Evolutionary conservation across 2,329 filamentous ascomycete genomes (phyloP).

Genomic region (Didymosphaeria variabile): DNA sequence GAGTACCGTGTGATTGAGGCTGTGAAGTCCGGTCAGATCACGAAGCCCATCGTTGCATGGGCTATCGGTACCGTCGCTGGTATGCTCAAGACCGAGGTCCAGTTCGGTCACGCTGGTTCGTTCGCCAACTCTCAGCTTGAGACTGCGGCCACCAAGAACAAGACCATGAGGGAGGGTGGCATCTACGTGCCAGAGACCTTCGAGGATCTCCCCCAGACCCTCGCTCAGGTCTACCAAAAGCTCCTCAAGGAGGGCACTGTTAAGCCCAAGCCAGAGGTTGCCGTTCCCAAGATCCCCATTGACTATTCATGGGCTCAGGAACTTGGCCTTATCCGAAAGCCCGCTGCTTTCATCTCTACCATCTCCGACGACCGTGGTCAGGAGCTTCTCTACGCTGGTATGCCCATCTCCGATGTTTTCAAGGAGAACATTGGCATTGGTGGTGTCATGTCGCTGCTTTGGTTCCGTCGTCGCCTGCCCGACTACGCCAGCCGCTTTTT

Average conservation of each 20-base stretch:
- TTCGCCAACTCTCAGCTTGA: conserved; percentile 99
- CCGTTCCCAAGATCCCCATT: conserved; percentile 98
- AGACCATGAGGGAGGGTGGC: conserved; percentile 93
- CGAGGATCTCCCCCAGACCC: conserved; percentile 84
- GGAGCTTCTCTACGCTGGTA: conserved; percentile 97
- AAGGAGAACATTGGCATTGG: conserved; percentile 98
- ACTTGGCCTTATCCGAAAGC: conserved; percentile 98
- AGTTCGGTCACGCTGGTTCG: conserved; percentile 98
- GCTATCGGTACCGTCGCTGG: conserved; percentile 98
- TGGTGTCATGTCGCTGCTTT: conserved; percentile 99
- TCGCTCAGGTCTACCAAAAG: conserved; percentile 86
- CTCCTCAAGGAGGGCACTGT: conserved; percentile 87
- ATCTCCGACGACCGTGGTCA: conserved; percentile 99
- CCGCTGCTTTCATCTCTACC: conserved; percentile 98
- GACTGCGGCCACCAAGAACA: conserved; percentile 96
- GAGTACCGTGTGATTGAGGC: conserved; percentile 99
- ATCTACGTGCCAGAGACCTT: conserved; percentile 96
- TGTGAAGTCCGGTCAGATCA: conserved; percentile 92
- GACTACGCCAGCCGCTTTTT: conserved; percentile 98
- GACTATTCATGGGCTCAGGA: conserved; percentile 99
- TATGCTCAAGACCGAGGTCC: conserved; percentile 99
- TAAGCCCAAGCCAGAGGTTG: conserved; percentile 84
- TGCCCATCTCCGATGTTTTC: conserved; percentile 99
- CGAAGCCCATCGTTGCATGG: conserved; percentile 99
- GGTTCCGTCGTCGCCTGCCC: conserved; percentile 98